phyloP scores from a whole-genome alignment of 306 rosid genomes.

The Lathyrus aphaca region DNA sequence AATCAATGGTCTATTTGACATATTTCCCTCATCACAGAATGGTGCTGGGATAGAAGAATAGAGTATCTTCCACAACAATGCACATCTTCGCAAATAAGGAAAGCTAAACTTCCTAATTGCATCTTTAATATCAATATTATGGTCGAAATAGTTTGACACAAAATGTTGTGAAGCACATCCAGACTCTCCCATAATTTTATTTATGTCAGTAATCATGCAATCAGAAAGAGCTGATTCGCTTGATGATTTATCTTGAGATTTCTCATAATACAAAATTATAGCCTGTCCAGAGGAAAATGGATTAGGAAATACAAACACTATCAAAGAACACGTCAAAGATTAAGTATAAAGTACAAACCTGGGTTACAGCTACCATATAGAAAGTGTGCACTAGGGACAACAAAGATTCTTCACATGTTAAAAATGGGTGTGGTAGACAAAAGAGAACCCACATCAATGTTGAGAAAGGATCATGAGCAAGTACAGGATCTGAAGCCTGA shows the following conservation, averaged over 20 bases:
- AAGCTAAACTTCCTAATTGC: conserved; percentile 64
- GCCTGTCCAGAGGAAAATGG: conserved; percentile 55
- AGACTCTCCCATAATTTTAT: conserved; percentile 56
- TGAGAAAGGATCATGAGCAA: conserved; percentile 84
- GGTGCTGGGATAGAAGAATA: conserved; percentile 66
- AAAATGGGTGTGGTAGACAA: conserved; percentile 85
- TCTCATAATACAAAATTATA: conserved; percentile 59
- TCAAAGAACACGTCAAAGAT: conserved; percentile 25
- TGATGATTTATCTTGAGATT: conserved; percentile 45
- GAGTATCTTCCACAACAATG: conserved; percentile 72
- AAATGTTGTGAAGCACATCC: conserved; percentile 56
- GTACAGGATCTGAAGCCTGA: conserved; percentile 82
- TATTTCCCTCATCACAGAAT: conserved; percentile 59
- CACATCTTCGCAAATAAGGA: conserved; percentile 93
- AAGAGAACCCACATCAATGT: conserved; percentile 95
- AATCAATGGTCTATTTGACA: conserved; percentile 54
- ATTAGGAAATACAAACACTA: conserved; percentile 39
- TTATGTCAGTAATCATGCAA: conserved; percentile 74
- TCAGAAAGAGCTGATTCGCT: conserved; percentile 52
- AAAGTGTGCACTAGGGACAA: conserved; percentile 80
- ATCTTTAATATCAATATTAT: conserved; percentile 59
- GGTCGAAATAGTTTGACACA: conserved; percentile 60
- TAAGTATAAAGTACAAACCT: conserved; percentile 57
- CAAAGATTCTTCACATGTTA: conserved; percentile 80
- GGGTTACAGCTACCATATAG: conserved; percentile 79